These are phyloP conservation scores for Aspergillus pseudoterreus DNA, from an alignment of 2,329 filamentous ascomycete genomes.

Conservation along the genomic window DNA sequence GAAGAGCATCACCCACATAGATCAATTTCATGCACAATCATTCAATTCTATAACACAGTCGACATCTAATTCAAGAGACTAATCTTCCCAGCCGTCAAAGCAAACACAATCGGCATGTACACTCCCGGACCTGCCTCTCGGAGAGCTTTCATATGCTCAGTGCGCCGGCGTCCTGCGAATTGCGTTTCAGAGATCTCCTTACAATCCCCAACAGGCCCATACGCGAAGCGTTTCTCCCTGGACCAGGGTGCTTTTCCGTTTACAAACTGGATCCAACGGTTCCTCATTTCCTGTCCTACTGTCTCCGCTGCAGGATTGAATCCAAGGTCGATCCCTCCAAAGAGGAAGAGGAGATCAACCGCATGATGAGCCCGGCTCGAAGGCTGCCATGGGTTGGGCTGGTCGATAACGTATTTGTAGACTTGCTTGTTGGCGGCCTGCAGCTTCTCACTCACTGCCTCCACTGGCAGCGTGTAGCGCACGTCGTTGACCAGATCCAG, in stretches of 20 bases:
- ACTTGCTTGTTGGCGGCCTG: constrained; percentile 22
- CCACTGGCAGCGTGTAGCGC: constrained; percentile 29
- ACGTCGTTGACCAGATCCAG: constrained; percentile 33
- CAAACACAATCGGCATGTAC: constrained; percentile 29
- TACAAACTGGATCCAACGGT: constrained; percentile 40
- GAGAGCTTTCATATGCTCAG: constrained; percentile 27
- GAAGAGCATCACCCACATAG: neutral
- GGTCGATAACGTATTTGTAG: constrained; percentile 44
- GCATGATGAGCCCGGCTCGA: constrained; percentile 47
- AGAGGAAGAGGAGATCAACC: constrained; percentile 46
- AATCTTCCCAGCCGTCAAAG: constrained; percentile 39
- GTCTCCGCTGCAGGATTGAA: constrained; percentile 31
- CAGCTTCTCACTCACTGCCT: constrained; percentile 26
- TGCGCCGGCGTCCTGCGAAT: constrained; percentile 32
- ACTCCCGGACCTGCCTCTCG: constrained; percentile 25
- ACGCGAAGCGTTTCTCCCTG: constrained; percentile 29
- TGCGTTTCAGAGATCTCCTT: constrained; percentile 29
- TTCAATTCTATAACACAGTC: neutral
- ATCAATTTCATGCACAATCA: no score
- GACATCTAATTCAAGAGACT: constrained; percentile 37
- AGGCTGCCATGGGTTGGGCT: constrained; percentile 47
- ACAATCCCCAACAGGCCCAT: constrained; percentile 38
- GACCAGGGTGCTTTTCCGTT: constrained; percentile 37
- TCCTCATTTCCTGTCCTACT: constrained; percentile 37
- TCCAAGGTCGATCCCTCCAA: constrained; percentile 38